phyloP scores from a whole-genome alignment of 305 asterid species.

The Lippia alba region DNA sequence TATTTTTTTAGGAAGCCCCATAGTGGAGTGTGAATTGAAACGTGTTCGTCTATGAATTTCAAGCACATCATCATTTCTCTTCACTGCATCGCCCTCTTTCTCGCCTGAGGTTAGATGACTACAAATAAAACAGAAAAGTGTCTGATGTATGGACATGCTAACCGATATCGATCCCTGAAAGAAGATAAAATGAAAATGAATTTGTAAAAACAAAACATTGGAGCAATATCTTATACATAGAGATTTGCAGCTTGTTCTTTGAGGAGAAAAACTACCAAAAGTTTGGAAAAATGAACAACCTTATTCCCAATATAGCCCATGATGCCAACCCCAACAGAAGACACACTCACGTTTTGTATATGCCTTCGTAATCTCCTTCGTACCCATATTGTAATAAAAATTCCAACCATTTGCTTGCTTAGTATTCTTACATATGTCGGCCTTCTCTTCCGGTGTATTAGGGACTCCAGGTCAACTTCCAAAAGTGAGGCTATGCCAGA shows the following conservation, averaged over 20 bases:
- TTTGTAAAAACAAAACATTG: neutral
- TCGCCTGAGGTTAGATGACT: conserved; percentile 90
- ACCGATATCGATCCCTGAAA: conserved; percentile 92
- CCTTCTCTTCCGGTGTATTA: conserved; percentile 80
- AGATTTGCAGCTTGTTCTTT: neutral
- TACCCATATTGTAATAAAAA: conserved; percentile 88
- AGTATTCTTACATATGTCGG: conserved; percentile 78
- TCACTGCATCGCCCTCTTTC: conserved; percentile 68
- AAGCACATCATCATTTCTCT: conserved; percentile 85
- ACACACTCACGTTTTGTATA: conserved; percentile 79
- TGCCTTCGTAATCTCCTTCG: conserved; percentile 83
- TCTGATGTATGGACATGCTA: conserved; percentile 94
- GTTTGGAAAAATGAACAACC: conserved; percentile 57
- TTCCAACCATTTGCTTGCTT: conserved; percentile 98
- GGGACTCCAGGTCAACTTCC: conserved; percentile 73
- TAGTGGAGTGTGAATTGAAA: conserved; percentile 56
- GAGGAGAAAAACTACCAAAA: conserved; percentile 1
- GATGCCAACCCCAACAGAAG: conserved; percentile 94
- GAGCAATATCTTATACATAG: neutral
- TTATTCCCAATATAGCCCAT: conserved; percentile 99
- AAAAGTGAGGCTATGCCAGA: conserved; percentile 55
- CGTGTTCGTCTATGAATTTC: conserved; percentile 87
- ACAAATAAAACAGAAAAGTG: conserved; percentile 84
- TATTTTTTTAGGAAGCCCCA: conserved; percentile 76
- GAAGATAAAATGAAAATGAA: conserved; percentile 12